Evolutionary conservation across 345 rosid genomes (phyloP).

Genomic region (Hibiscus tridactylites): DNA sequence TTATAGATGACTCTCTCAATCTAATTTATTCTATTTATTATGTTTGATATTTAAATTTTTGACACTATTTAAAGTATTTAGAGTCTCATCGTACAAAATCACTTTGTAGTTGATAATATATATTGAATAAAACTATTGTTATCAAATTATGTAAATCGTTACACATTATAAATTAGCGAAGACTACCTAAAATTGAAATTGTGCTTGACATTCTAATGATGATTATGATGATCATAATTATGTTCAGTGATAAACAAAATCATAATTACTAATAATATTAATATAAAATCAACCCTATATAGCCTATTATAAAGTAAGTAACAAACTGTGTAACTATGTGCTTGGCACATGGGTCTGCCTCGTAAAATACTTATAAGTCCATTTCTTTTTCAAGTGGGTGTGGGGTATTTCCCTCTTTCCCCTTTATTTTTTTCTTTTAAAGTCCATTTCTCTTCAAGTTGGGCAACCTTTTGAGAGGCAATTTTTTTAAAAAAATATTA

Average conservation of each 20-base stretch:
- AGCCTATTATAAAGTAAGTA: neutral
- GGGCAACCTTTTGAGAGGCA: neutral
- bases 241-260: neutral
- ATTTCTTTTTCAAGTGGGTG: neutral
- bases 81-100: no score
- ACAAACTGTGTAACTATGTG: neutral
- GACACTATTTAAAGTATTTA: no score
- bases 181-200: no score
- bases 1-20: no score
- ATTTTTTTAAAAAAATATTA: neutral
- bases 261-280: neutral
- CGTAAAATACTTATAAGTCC: neutral
- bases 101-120: no score
- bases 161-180: no score
- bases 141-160: no score
- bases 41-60: no score
- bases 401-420: neutral
- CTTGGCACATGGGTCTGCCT: neutral
- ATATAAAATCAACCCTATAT: neutral
- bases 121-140: no score
- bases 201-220: neutral
- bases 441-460: neutral
- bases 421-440: no score
- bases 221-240: neutral
- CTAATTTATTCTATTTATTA: no score